These are phyloP conservation scores for Stephania japonica DNA, from an alignment of 164 flowering plant genomes.

Conservation along the genomic window DNA sequence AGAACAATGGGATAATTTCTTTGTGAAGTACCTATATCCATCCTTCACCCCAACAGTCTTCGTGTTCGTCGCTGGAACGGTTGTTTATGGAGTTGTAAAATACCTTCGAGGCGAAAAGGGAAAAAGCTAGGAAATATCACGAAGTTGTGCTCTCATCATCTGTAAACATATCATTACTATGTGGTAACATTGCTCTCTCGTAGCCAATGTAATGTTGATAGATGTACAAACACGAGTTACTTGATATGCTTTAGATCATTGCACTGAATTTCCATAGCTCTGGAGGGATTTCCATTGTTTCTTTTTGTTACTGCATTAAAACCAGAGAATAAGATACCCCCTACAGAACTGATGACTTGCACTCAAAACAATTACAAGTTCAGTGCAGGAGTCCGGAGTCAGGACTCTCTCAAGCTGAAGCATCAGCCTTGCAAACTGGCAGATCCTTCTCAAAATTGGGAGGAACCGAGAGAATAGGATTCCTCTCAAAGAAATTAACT, in stretches of 20 bases:
- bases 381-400: background rate
- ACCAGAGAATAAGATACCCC: no score
- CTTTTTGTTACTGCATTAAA: no score
- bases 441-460: conserved; percentile 55
- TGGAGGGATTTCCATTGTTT: no score
- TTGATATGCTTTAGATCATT: background rate
- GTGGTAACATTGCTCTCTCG: background rate
- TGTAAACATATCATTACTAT: background rate
- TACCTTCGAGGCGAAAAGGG: conserved; percentile 61
- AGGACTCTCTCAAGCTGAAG: conserved; percentile 21
- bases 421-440: conserved; percentile 51
- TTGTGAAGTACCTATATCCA: conserved; percentile 88
- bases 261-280: background rate
- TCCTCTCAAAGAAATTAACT: conserved; percentile 77
- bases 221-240: background rate
- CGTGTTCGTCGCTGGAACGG: conserved; percentile 79
- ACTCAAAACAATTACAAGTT: no score
- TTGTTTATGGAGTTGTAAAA: conserved; percentile 73
- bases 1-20: conserved; percentile 81
- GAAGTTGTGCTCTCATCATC: background rate
- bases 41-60: conserved; percentile 83
- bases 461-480: conserved; percentile 53
- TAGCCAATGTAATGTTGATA: background rate
- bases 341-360: no score
- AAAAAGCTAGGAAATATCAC: conserved; percentile 24